These are phyloP conservation scores for Rhodomyrtus tomentosa DNA, from an alignment of 345 rosid species.

Conservation along the genomic window DNA sequence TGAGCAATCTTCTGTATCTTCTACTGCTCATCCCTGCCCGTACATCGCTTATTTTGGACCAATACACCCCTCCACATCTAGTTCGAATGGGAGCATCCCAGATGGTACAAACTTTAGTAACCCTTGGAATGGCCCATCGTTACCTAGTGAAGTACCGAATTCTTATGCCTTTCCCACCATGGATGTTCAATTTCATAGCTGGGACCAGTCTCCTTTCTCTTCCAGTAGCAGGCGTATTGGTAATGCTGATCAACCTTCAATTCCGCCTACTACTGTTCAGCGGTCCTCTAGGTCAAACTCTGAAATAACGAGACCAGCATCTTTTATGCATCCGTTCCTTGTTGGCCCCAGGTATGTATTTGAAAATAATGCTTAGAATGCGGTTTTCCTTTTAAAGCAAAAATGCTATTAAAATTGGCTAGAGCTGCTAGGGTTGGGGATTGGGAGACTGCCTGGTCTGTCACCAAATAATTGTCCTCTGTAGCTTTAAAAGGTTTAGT, in stretches of 20 bases:
- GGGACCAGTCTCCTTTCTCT: constrained; percentile 71
- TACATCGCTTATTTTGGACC: constrained; percentile 86
- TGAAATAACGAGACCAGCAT: constrained; percentile 61
- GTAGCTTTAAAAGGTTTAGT: background rate
- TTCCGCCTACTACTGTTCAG: constrained; percentile 32
- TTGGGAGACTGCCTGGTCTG: background rate
- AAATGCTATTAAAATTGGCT: background rate
- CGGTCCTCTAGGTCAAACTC: constrained; percentile 53
- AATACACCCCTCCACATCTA: constrained; percentile 67
- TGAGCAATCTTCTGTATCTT: constrained; percentile 59
- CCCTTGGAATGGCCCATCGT: constrained; percentile 70
- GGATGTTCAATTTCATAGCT: constrained; percentile 64
- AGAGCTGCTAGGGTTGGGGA: background rate
- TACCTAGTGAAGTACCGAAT: constrained; percentile 58
- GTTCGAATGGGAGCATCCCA: constrained; percentile 50
- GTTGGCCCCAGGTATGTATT: constrained; percentile 64
- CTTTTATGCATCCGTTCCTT: constrained; percentile 65
- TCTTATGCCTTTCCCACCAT: constrained; percentile 64
- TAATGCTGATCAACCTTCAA: constrained; percentile 47
- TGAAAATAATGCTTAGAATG: background rate
- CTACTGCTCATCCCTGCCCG: constrained; percentile 82
- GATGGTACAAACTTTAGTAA: constrained; percentile 60
- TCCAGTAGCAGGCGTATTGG: constrained; percentile 43
- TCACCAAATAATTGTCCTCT: background rate
- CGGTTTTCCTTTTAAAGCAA: background rate